phyloP scores from a whole-genome alignment of 208 protist species.

The Leishmania major region DNA sequence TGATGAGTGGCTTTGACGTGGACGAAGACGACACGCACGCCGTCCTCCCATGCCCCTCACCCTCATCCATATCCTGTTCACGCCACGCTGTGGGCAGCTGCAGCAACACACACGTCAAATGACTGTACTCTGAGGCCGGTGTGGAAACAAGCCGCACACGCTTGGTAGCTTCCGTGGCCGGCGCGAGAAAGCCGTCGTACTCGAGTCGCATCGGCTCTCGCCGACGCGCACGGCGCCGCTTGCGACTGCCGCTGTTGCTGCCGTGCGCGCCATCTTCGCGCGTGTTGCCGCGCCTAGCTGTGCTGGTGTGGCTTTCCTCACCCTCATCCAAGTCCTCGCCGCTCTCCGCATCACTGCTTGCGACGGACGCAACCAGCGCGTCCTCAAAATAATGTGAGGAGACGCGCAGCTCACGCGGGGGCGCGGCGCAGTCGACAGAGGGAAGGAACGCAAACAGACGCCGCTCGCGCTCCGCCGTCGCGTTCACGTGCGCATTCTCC shows the following conservation, averaged over 20 bases:
- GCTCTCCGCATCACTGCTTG: slow-evolving; percentile 9
- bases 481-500: neutral
- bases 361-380: neutral
- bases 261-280: neutral
- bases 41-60: neutral
- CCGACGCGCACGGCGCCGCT: slow-evolving; percentile 10
- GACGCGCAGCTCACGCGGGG: slow-evolving; percentile 28
- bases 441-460: slow-evolving; percentile 37
- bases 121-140: slow-evolving; percentile 18
- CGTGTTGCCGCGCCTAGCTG: neutral
- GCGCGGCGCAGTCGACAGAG: slow-evolving; percentile 21
- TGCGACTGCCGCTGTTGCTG: slow-evolving; percentile 1
- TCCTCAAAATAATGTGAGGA: slow-evolving; percentile 30
- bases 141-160: slow-evolving; percentile 18
- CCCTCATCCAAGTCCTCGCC: slow-evolving; percentile 1
- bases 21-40: neutral
- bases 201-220: slow-evolving; percentile 27
- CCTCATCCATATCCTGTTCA: neutral
- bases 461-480: slow-evolving; percentile 3
- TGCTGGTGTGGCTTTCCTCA: neutral
- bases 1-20: neutral
- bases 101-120: slow-evolving; percentile 27
- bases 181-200: slow-evolving; percentile 19
- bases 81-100: slow-evolving; percentile 21
- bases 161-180: neutral